A percentile compares a stretch with the other conserved stretches of the same genome.
These are phyloP conservation scores for Phytophthora melonis DNA, from an alignment of 352 stramenopile species.

Conservation along the genomic window DNA sequence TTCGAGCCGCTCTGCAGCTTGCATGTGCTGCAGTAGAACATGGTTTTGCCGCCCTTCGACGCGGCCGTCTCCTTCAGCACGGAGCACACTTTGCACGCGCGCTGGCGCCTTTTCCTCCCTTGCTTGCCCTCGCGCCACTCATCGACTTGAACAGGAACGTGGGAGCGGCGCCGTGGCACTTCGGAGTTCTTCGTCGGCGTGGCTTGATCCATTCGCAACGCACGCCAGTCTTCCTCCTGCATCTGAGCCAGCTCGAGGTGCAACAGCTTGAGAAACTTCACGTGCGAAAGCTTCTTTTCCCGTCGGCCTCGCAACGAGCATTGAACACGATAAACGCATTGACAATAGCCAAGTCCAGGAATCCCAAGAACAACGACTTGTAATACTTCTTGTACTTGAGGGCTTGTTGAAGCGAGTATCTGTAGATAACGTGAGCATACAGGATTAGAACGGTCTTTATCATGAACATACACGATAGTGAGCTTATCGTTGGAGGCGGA, in stretches of 20 bases:
- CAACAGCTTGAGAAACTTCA: constrained; percentile 13
- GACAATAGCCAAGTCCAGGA: constrained; percentile 7
- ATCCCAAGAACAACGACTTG: neutral
- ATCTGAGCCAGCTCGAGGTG: constrained; percentile 3
- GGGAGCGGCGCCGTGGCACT: neutral
- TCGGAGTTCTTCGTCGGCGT: constrained; percentile 1
- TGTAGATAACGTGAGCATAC: neutral
- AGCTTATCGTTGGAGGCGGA: neutral
- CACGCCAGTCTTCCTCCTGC: constrained; percentile 1
- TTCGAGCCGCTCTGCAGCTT: neutral
- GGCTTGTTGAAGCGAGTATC: neutral
- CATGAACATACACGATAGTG: neutral
- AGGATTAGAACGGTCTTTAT: neutral
- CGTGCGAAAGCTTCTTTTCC: constrained; percentile 1
- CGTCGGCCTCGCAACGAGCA: neutral
- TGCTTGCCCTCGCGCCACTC: constrained; percentile 4
- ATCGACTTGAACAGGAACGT: constrained; percentile 4
- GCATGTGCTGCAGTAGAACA: too few relatives aligned
- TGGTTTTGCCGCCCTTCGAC: too few relatives aligned
- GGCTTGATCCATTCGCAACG: neutral
- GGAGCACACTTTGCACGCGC: too few relatives aligned
- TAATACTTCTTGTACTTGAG: neutral
- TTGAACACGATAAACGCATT: constrained; percentile 1
- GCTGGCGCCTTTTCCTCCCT: constrained; percentile 8
- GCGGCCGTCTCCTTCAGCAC: too few relatives aligned